Evolutionary conservation across 2,329 filamentous ascomycete species (phyloP), one percentile per base, ranked within the genome.

Genomic region (Blumeria hordei): DNA sequence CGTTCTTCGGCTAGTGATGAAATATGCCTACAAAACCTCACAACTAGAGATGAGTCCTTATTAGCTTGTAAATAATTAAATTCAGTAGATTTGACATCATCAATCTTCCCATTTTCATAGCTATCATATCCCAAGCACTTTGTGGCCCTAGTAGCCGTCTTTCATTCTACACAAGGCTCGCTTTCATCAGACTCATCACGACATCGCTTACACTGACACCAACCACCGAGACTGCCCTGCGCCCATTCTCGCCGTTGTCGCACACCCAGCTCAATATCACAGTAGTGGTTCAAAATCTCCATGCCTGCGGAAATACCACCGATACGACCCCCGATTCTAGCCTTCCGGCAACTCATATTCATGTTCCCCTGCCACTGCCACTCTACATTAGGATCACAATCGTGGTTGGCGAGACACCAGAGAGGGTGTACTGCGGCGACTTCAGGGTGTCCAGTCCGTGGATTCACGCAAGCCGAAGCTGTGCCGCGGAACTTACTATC

Each of bases 371-470:
- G 80, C 86, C 88, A 95, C 63, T 94, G 85, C 92, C 92, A 98
- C 3, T 77, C 77, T 41, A 96, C 88, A 66, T 94, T 95, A 8
- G 92, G 92, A 65, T 94, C 81, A 68, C 92, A 98, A 66, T 88
- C 87, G 66, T 98, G 92, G 64, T 98, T 98, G 33, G 90, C 88
- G 34, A 96, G 73, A 68, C 88, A 96, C 88, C 92, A 98, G 61
- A 94, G 79, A 1, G 90, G 88, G 69, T 96, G 88, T 33, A 96
- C 88, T 33, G 90, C 90, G 33, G 86, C 87, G 4, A 94, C 83
- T 63, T 96, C 92, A 0, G 92, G 90, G 9, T 85, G 78, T 3
- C 88, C 85, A 59, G 90, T 85, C 61, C 77, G 76, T 0, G 74
- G 75, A 58, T 78, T 87, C 60, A 92, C 81, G 41, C 85, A 77